These are phyloP conservation scores for Afroboletus lepidellus DNA, from an alignment of 1,284 basidiomycete genomes.

Conservation along the genomic window DNA sequence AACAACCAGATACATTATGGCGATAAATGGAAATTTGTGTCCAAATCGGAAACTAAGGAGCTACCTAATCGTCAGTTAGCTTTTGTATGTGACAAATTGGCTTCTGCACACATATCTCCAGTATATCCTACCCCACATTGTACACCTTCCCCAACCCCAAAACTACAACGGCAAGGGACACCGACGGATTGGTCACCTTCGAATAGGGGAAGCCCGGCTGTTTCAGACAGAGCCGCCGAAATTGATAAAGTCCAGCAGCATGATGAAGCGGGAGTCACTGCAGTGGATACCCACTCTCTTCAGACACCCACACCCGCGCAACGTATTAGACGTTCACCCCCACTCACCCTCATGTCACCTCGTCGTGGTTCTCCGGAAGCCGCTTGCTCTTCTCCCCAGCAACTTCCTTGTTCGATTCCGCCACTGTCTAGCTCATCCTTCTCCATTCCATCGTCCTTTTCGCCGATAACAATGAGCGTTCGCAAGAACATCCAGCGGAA, in stretches of 20 bases:
- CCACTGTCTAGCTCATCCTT: constrained; percentile 14
- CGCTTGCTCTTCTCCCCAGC: constrained; percentile 3
- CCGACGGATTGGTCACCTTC: constrained; percentile 32
- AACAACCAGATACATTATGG: constrained; percentile 10
- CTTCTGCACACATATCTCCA: neutral
- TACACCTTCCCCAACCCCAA: constrained; percentile 8
- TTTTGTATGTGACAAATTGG: no score
- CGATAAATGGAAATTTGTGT: constrained; percentile 17
- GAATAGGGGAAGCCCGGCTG: constrained; percentile 18
- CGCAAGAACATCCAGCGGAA: constrained; percentile 29
- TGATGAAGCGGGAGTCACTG: neutral
- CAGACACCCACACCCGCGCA: constrained; percentile 35
- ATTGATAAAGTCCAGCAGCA: constrained; percentile 2
- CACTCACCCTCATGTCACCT: constrained; percentile 5
- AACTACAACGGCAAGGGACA: constrained; percentile 19
- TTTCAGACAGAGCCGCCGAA: neutral
- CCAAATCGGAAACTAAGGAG: constrained; percentile 11
- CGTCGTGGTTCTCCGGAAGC: constrained; percentile 13
- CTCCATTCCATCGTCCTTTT: constrained; percentile 7
- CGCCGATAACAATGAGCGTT: constrained; percentile 4
- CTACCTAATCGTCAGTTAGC: constrained; percentile 12
- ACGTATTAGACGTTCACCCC: constrained; percentile 13
- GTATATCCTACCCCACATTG: neutral
- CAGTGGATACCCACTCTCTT: constrained; percentile 16
- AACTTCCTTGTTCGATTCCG: constrained; percentile 14